Conservation (phyloP, 1,284 basidiomycete species). For the Ustilago bromivora region DNA sequence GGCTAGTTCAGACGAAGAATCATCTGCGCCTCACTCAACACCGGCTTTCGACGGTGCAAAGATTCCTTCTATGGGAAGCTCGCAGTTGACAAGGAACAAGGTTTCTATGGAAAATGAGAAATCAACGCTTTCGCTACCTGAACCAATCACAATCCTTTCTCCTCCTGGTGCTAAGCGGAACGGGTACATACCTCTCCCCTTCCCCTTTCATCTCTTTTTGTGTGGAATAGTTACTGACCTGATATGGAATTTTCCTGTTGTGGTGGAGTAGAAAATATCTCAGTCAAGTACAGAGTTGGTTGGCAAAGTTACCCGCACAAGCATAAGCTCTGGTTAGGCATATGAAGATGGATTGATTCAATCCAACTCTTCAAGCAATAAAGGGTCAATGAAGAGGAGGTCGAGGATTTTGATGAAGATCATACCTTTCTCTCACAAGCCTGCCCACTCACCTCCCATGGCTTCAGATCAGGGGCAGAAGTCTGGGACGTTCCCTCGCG, state of each 20-base stretch:
- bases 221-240: background rate
- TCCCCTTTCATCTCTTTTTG: background rate
- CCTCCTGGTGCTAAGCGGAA: conserved; percentile 15
- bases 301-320: conserved; percentile 38
- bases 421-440: conserved; percentile 31
- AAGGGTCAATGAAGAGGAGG: conserved; percentile 18
- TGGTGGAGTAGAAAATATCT: conserved; percentile 32
- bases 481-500: conserved; percentile 33
- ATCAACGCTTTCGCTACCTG: conserved; percentile 15
- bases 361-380: conserved; percentile 11
- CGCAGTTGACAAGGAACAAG: conserved; percentile 10
- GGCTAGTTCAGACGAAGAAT: conserved; percentile 43
- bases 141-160: conserved; percentile 23
- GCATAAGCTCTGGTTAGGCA: conserved; percentile 9
- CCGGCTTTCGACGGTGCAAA: conserved; percentile 26
- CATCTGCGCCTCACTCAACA: conserved; percentile 29
- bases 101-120: conserved; percentile 47
- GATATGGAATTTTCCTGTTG: background rate
- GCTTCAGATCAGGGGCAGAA: conserved; percentile 4
- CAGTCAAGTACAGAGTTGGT: conserved; percentile 44
- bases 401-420: conserved; percentile 48
- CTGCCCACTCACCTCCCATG: background rate
- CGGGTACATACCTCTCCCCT: conserved; percentile 25
- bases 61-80: conserved; percentile 31
- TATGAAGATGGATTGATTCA: conserved; percentile 18